Base-by-base conservation (phyloP, 306 rosid species). In the Malus asiatica region DNA sequence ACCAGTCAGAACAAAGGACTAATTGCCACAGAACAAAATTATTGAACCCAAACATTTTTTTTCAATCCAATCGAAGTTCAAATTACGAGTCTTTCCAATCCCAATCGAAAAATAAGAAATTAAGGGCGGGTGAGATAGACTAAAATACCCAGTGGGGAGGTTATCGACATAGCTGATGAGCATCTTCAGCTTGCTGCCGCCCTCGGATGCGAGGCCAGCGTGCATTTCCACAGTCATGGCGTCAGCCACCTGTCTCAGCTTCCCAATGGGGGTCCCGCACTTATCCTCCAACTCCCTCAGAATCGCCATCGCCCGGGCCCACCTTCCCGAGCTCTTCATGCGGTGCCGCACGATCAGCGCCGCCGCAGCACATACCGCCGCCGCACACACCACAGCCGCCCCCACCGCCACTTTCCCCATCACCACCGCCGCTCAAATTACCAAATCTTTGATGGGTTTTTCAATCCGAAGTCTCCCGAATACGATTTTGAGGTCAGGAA, bases 151-250 rank as follows among this genome's bases (percentile, higher is more conserved):
- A 35, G 96, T 84, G 70, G 99, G 99, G 53, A 93, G 98, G 75
- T 96, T 93, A 66, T 96, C 96, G 2, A 96, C 99, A 79, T 72
- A 90, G 83, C 93, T 86, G 77, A 96, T 96, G 78, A 96, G 77
- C 99, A 96, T 96, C 97, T 96, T 93, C 77, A 96, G 93, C 84
- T 89, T 93, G 88, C 94, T 90, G 25, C 91, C 97, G 48, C 98
- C 99, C 62, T 96, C 98, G 32, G 96, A 90, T 23, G 97, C 99
- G 46, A 96, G 98, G 42, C 99, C 99, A 1, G 93, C 97, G 78
- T 90, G 91, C 99, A 96, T 96, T 90, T 96, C 99, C 33, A 87
- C 98, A 16, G 88, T 79, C 97, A 96, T 89, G 69, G 97, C 99
- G 38, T 93, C 98, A 14, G 93, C 93, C 53, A 93, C 89, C 59